Conservation (phyloP, 2,329 filamentous ascomycete genomes). For the Triangularia setosa region DNA sequence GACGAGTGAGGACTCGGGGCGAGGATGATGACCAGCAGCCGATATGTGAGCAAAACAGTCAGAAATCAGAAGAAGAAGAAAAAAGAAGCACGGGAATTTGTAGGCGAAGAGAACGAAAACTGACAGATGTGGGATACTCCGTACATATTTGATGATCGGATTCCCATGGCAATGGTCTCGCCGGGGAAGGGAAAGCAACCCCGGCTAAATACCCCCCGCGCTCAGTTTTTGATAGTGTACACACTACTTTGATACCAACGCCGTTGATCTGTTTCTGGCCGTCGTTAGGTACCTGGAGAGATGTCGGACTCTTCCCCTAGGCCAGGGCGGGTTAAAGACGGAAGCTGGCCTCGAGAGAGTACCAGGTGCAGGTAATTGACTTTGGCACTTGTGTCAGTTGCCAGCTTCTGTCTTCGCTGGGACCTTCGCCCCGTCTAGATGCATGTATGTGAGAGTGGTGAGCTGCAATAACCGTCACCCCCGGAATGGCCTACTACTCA, state of each 20-base stretch:
- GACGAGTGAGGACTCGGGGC: neutral
- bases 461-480: neutral
- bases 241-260: neutral
- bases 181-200: constrained; percentile 5
- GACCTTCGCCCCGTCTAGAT: neutral
- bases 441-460: neutral
- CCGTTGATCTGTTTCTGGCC: neutral
- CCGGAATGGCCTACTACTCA: neutral
- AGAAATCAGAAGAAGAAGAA: neutral
- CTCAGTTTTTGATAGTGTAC: neutral
- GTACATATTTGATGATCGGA: constrained; percentile 14
- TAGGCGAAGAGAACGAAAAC: neutral
- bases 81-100: neutral
- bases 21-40: neutral
- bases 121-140: neutral
- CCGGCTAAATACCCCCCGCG: constrained; percentile 16
- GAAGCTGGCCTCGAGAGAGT: neutral
- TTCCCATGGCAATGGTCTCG: constrained; percentile 15
- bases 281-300: neutral
- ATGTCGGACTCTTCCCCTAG: neutral
- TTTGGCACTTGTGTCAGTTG: neutral
- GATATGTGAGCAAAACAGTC: neutral
- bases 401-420: neutral
- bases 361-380: neutral
- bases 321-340: neutral